phyloP scores from a whole-genome alignment of 495 filamentous ascomycete species.

The Aspergillus leporis region DNA sequence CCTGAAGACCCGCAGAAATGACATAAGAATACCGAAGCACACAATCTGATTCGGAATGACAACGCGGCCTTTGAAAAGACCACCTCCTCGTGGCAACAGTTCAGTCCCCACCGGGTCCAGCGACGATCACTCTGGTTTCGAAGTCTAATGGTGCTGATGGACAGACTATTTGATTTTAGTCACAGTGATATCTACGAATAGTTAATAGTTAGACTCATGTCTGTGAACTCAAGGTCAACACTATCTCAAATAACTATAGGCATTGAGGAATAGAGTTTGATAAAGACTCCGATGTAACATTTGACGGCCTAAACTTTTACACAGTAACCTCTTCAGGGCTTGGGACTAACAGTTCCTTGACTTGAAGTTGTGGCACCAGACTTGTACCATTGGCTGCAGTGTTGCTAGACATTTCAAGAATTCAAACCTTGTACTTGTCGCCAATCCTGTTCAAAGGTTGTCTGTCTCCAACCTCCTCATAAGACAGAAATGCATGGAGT shows the following conservation, averaged over 20 bases:
- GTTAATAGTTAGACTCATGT: not conserved
- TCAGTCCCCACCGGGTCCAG: not conserved
- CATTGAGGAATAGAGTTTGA: not conserved
- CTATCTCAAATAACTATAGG: not conserved
- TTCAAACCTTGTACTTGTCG: too few relatives aligned
- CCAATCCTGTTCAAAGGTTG: too few relatives aligned
- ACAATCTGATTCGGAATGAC: conserved; percentile 13
- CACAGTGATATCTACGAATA: not conserved
- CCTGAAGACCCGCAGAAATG: conserved; percentile 7
- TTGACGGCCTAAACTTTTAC: not conserved
- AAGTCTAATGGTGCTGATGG: conserved; percentile 4
- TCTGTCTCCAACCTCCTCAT: too few relatives aligned
- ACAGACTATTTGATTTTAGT: conserved; percentile 11
- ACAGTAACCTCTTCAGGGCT: too few relatives aligned
- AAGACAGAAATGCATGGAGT: too few relatives aligned
- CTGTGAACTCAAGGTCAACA: not conserved
- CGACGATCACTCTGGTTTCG: conserved; percentile 13
- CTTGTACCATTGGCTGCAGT: too few relatives aligned
- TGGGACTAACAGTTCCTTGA: too few relatives aligned
- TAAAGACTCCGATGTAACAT: not conserved
- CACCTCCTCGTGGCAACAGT: conserved; percentile 7
- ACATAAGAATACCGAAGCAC: conserved; percentile 12
- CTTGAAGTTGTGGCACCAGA: too few relatives aligned
- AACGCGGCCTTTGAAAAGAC: not conserved
- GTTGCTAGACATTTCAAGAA: too few relatives aligned